phyloP scores from a whole-genome alignment of 2,329 filamentous ascomycete genomes.

The Acarospora socialis region DNA sequence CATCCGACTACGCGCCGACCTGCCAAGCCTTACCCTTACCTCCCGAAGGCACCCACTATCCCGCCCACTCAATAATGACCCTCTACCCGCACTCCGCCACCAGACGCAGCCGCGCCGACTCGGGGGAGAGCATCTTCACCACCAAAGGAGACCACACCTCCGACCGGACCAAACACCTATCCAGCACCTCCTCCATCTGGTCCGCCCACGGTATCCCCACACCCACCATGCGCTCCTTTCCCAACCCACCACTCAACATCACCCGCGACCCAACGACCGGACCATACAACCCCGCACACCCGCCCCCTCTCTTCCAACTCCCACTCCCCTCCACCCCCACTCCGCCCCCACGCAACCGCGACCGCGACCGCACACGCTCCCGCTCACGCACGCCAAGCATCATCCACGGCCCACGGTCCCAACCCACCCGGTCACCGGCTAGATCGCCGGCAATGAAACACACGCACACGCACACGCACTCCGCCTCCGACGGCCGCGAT shows the following conservation, averaged over 20 bases:
- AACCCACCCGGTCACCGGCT: too few relatives aligned
- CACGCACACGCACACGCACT: background rate
- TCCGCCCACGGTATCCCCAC: background rate
- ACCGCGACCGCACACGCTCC: background rate
- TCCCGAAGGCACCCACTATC: slow-evolving; percentile 2
- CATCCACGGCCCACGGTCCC: slow-evolving; percentile 6
- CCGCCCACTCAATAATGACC: slow-evolving; percentile 7
- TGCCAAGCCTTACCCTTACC: background rate
- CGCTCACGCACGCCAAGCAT: background rate
- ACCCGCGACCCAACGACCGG: background rate
- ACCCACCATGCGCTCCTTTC: background rate
- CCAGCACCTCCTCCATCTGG: background rate
- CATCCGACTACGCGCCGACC: background rate
- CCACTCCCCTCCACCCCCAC: background rate
- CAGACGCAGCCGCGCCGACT: background rate
- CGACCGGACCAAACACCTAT: background rate
- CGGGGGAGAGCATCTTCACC: slow-evolving; percentile 3
- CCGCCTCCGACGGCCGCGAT: background rate
- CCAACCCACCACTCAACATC: background rate
- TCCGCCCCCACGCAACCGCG: background rate
- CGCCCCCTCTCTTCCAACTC: background rate
- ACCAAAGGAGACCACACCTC: slow-evolving; percentile 6
- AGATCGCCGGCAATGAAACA: too few relatives aligned
- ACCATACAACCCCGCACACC: slow-evolving; percentile 1
- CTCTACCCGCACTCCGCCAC: slow-evolving; percentile 1